These are phyloP conservation scores for Fagus sylvatica DNA, from an alignment of 306 rosid species.

Conservation along the genomic window DNA sequence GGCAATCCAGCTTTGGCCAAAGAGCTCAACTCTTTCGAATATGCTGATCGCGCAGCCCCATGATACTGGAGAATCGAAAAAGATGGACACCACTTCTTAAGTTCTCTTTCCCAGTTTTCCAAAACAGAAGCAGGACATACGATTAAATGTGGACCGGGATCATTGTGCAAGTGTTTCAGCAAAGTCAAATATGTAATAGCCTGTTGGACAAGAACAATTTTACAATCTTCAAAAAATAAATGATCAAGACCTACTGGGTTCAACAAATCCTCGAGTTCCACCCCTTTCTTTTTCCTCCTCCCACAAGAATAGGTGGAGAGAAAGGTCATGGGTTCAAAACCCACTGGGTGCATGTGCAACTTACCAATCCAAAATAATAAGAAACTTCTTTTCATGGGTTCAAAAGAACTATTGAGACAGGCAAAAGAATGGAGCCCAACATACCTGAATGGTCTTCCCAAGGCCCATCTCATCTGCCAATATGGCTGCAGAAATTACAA, in stretches of 20 bases:
- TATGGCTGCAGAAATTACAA: constrained; percentile 63
- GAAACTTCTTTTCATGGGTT: too few relatives aligned
- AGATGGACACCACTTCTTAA: constrained; percentile 87
- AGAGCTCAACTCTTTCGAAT: constrained; percentile 78
- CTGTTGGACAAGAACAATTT: constrained; percentile 50
- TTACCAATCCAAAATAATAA: too few relatives aligned
- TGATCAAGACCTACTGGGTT: background rate
- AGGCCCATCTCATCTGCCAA: constrained; percentile 99
- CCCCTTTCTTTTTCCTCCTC: too few relatives aligned
- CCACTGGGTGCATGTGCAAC: too few relatives aligned
- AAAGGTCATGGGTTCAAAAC: too few relatives aligned
- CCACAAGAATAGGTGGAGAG: too few relatives aligned
- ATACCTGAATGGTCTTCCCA: constrained; percentile 94
- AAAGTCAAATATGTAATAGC: constrained; percentile 85
- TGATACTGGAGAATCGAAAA: constrained; percentile 88
- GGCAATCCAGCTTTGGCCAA: constrained; percentile 82
- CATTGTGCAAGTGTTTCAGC: constrained; percentile 74
- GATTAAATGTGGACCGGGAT: constrained; percentile 95
- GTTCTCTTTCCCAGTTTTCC: constrained; percentile 99
- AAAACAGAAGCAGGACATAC: constrained; percentile 99
- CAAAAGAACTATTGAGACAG: constrained; percentile 11
- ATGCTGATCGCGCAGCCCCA: constrained; percentile 71
- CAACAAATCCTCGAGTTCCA: too few relatives aligned
- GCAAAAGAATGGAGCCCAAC: constrained; percentile 15
- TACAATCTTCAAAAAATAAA: constrained; percentile 18